Base-by-base conservation (phyloP, 2,329 filamentous ascomycete species). In the Teratosphaeria nubilosa region DNA sequence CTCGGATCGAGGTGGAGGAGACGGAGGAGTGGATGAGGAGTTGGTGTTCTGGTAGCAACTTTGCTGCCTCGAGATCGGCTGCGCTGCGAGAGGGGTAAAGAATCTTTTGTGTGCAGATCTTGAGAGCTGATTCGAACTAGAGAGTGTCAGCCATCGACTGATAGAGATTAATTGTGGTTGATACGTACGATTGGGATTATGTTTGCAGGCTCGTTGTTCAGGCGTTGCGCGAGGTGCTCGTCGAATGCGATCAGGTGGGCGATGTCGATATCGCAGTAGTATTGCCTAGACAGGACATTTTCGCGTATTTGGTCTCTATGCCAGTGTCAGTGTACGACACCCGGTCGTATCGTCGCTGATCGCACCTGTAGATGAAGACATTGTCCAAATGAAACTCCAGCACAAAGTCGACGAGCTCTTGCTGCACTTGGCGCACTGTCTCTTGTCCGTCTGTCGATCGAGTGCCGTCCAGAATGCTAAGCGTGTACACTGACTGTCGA, bases 241-340 rank as follows among this genome's bases (percentile, higher is more conserved):
- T 95, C 94, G 76, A 91, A 97, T 61, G 88, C 94, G 73, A 97
- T 97, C 59, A 99, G 78, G 72, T 99, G 92, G 62, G 88, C 90
- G 66, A 99, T 90, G 72, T 99, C 91, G 71, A 99, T 84, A 73
- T 99, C 92, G 78, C 94, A 96, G 74, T 87, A 96, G 77, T 91
- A 97, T 68, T 91, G 91, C 72, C 96, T 94, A 50, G 96, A 80
- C 1, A 97, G 82, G 7, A 94, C 91, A 77, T 99, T 99, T 71
- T 97, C 91, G 68, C 90, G 85, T 59, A 99, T 83, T 75, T 97
- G 94, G 69, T 97, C 92, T 82, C 94, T 95, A 66, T 16, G 69
- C 24, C 68, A 1, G 9, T 25, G 54, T 63, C 54, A 22, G 22
- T 31, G 22, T 22, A 27, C 13, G n/a, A 7, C 55, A 16, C 34